Base-by-base conservation (phyloP, 345 rosid species). In the Arabis alpina region DNA sequence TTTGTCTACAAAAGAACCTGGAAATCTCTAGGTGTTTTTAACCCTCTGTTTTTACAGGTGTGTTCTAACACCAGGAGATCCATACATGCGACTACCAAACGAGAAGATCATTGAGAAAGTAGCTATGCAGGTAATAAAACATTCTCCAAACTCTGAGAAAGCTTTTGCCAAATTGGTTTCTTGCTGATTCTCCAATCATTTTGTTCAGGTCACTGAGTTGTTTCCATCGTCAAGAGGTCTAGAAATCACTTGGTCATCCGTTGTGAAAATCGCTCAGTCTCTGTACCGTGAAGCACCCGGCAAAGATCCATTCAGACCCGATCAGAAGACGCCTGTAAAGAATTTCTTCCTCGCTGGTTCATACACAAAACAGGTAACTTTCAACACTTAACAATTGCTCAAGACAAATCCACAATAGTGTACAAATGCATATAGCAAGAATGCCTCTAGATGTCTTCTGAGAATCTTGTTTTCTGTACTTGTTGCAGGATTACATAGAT, bases 291-390 rank as follows among this genome's bases (percentile, higher is more conserved):
- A 93, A 74, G 99, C 87, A 67, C 96, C 96, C 0, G 97, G 97
- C 3, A 89, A 89, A 80, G 99, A 91, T 80, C 99, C 99, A 55
- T 91, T 89, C 79, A 77, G 99, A 70, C 99, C 99, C 2, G 95
- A 94, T 82, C 99, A 94, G 75, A 94, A 80, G 83, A 91, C 99
- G 2, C 99, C 99, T 0, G 70, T 91, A 40, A 86, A 82, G 76
- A 94, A 91, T 70, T 94, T 94, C 79, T 91, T 91, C 85, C 96
- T 94, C 3, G 88, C 99, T 5, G 97, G 99, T 47, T 94, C 99
- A 6, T 89, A 94, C 73, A 91, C 96, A 49, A 94, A 89, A 70
- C 99, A 91, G 99, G 99, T 91, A 68, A 65, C 41, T 15, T 61
- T 28, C 50, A 4, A 52, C 27, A 30, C 24, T 54, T 8, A 37